These are phyloP conservation scores for Flaveria trinervia DNA, from an alignment of 129 eudicot species.

Conservation along the genomic window DNA sequence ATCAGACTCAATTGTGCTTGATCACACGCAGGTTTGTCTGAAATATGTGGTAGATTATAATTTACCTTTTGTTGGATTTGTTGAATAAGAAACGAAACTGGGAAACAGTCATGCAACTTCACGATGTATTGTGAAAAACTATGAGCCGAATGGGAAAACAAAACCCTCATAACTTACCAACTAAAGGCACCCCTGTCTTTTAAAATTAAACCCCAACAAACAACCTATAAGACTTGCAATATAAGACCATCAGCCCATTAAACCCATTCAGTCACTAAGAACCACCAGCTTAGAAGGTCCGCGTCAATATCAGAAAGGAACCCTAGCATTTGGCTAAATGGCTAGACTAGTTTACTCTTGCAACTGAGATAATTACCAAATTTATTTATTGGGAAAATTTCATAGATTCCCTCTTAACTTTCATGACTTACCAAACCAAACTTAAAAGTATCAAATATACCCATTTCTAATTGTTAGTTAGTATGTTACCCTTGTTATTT, in stretches of 20 bases:
- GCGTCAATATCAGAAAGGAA: constrained; percentile 1
- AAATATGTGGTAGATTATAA: not conserved
- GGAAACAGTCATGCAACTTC: not conserved
- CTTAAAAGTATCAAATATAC: not conserved
- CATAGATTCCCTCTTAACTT: not conserved
- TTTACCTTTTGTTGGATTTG: not conserved
- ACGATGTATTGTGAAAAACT: not conserved
- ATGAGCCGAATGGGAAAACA: not conserved
- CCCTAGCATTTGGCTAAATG: not conserved
- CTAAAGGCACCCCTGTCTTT: not conserved
- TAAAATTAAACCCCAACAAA: not conserved
- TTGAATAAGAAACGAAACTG: not conserved
- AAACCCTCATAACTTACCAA: not conserved
- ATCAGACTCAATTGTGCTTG: not conserved
- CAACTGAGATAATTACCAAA: not conserved
- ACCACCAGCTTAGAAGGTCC: not conserved
- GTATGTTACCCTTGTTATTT: not conserved
- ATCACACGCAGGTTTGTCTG: not conserved
- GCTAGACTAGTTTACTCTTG: constrained; percentile 6
- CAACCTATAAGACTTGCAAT: not conserved
- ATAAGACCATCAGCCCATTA: not conserved
- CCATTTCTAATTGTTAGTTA: not conserved
- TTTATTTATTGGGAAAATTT: not conserved
- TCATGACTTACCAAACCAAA: not conserved
- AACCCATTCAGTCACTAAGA: not conserved